phyloP scores from a whole-genome alignment of 2,329 filamentous ascomycete genomes.

The Penicillium italicum region DNA sequence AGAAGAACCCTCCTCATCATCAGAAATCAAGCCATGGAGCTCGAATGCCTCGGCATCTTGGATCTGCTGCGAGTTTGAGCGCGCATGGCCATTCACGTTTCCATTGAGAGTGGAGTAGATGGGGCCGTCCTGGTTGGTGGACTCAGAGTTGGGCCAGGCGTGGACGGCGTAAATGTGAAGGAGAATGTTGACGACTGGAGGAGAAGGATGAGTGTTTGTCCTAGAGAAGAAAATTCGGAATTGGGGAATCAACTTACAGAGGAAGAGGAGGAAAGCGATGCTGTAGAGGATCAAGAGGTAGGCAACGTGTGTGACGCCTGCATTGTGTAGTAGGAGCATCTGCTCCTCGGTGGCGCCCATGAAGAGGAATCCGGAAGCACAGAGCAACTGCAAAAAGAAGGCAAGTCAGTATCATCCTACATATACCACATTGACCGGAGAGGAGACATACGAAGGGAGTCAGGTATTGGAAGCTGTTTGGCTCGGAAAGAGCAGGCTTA shows the following conservation, averaged over 20 bases:
- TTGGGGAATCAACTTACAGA: constrained; percentile 55
- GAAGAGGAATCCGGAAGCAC: constrained; percentile 90
- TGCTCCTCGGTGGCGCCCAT: constrained; percentile 98
- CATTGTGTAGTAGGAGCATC: constrained; percentile 71
- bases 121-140: constrained; percentile 18
- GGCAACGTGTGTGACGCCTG: constrained; percentile 79
- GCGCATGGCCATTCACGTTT: constrained; percentile 45
- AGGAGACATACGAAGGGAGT: constrained; percentile 62
- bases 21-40: constrained; percentile 82
- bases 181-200: constrained; percentile 72
- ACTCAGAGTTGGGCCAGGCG: constrained; percentile 44
- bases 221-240: not conserved
- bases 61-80: constrained; percentile 50
- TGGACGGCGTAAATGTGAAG: constrained; percentile 75
- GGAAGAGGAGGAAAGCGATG: constrained; percentile 82
- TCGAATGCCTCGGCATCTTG: constrained; percentile 90
- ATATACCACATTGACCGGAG: constrained; percentile 12
- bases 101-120: constrained; percentile 17
- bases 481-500: constrained; percentile 59
- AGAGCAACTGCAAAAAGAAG: constrained; percentile 65
- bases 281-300: constrained; percentile 92
- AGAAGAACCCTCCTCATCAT: constrained; percentile 64
- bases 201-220: constrained; percentile 7
- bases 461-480: constrained; percentile 69
- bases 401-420: constrained; percentile 22